Base-by-base conservation (phyloP, 176 grass and related monocot genomes). In the Ensete ventricosum region DNA sequence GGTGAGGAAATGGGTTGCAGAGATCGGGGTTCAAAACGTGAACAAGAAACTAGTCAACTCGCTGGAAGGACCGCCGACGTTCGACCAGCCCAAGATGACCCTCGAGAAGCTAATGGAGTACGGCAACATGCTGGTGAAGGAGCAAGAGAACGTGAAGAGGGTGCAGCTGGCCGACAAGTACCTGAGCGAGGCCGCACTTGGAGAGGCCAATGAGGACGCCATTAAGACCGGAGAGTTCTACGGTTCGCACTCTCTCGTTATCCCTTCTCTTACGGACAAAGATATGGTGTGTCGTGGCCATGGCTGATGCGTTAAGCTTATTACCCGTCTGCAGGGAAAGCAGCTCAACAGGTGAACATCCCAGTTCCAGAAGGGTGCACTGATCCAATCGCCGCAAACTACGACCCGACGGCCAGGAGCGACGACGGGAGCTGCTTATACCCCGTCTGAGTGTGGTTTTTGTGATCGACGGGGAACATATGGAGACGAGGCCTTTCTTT, bases 291-390 rank as follows among this genome's bases (percentile, higher is more conserved):
- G 3, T 43, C 6, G 34, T 43, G 34, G 34, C 34, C 34, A 60
- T 60, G 5, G 3, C 57, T 60, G 57, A 60, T 60, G 12, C 57
- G 17, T 14, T 60, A 7, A 14, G 1, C n/a, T 2, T 60, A 60
- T 2, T 60, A 60, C n/a, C 57, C 57, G 34, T 17, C 0, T 85
- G 63, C 83, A 96, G 93, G 89, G 21, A 76, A 90, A 75, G 93
- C 81, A 76, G 89, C 89, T 34, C 89, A 96, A 52, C 73, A 88
- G 82, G 83, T 84, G 21, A 52, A 34, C 8, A 70, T 96, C 64
- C 93, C 89, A 2, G 85, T 96, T n/a, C 93, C 93, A 0, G 85
- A 84, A 73, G 89, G 93, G 2, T 96, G 93, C 74, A 86, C 93
- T 14, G 89, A 96, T 64, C 87, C 29, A 13, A 50, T 23, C 16